Conservation (phyloP, 495 filamentous ascomycete species). For the Monascus purpureus region DNA sequence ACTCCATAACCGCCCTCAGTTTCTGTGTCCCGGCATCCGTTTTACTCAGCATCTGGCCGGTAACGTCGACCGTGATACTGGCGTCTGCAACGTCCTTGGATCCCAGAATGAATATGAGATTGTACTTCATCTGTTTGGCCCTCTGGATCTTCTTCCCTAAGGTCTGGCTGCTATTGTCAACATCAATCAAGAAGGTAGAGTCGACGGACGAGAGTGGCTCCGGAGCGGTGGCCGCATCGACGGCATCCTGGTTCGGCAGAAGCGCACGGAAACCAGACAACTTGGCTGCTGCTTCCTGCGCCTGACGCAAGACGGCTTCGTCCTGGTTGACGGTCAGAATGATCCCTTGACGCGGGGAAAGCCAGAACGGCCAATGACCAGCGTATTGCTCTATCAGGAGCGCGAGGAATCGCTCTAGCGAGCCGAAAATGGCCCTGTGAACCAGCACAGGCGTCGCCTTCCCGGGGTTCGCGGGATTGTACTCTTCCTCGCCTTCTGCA, state of each 20-base stretch:
- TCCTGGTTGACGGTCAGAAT: slow-evolving; percentile 63
- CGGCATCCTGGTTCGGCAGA: slow-evolving; percentile 6
- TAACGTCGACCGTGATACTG: slow-evolving; percentile 31
- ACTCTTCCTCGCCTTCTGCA: slow-evolving; percentile 38
- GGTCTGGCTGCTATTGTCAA: slow-evolving; percentile 49
- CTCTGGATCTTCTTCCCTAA: slow-evolving; percentile 55
- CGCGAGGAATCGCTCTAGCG: slow-evolving; percentile 75
- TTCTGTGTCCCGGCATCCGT: slow-evolving; percentile 15
- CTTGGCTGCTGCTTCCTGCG: slow-evolving; percentile 28
- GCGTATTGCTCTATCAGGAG: slow-evolving; percentile 74
- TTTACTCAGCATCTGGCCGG: slow-evolving; percentile 31
- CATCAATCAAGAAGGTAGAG: slow-evolving; percentile 51
- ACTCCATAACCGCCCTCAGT: slow-evolving; percentile 17
- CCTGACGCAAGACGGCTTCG: slow-evolving; percentile 42
- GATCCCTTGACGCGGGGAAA: slow-evolving; percentile 69
- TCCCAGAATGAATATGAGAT: slow-evolving; percentile 62
- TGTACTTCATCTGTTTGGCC: slow-evolving; percentile 62
- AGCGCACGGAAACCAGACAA: slow-evolving; percentile 23
- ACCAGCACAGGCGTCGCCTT: slow-evolving; percentile 69
- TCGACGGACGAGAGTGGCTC: slow-evolving; percentile 24
- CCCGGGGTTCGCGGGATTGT: slow-evolving; percentile 55
- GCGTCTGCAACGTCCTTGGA: slow-evolving; percentile 33
- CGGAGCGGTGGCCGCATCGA: slow-evolving; percentile 8
- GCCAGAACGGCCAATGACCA: slow-evolving; percentile 82
- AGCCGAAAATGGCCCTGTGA: slow-evolving; percentile 79